Evolutionary conservation across 495 filamentous ascomycete species (phyloP).

Genomic region (Aspergillus carlsbadensis): DNA sequence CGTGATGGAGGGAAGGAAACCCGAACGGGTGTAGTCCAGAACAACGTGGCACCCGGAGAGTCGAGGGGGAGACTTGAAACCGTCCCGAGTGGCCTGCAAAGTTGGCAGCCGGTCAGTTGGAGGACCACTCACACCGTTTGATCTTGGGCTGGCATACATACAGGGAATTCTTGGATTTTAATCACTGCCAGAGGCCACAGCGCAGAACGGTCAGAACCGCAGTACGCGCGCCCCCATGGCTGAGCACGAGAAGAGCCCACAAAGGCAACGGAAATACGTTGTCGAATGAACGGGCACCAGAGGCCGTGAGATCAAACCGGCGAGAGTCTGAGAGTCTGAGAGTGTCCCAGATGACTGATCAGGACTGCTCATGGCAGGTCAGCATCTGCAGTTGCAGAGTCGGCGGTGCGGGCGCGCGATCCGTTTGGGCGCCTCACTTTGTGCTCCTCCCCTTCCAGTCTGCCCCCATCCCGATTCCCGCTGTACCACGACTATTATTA

Average conservation of each 20-base stretch:
- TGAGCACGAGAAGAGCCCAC: conserved; percentile 3
- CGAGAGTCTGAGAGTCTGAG: background rate
- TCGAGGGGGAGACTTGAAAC: conserved; percentile 17
- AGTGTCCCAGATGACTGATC: conserved; percentile 20
- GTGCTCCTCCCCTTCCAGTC: background rate
- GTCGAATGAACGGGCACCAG: conserved; percentile 6
- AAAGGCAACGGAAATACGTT: conserved; percentile 1
- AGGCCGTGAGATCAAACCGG: background rate
- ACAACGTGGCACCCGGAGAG: conserved; percentile 29
- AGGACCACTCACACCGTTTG: conserved; percentile 1
- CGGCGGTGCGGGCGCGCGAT: conserved; percentile 28
- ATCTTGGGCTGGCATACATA: conserved; percentile 6
- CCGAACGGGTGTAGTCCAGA: conserved; percentile 23
- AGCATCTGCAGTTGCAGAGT: conserved; percentile 7
- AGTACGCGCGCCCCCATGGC: conserved; percentile 16
- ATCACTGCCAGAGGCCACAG: background rate
- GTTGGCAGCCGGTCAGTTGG: conserved; percentile 15
- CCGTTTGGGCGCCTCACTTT: conserved; percentile 53
- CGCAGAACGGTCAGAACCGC: conserved; percentile 6
- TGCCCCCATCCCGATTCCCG: background rate
- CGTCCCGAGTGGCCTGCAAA: conserved; percentile 20
- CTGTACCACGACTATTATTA: background rate
- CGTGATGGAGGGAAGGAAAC: conserved; percentile 9
- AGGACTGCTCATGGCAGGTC: conserved; percentile 18
- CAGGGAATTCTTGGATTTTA: background rate